Base-by-base conservation (phyloP, 2,329 filamentous ascomycete genomes). In the Colletotrichum cordylinicola region DNA sequence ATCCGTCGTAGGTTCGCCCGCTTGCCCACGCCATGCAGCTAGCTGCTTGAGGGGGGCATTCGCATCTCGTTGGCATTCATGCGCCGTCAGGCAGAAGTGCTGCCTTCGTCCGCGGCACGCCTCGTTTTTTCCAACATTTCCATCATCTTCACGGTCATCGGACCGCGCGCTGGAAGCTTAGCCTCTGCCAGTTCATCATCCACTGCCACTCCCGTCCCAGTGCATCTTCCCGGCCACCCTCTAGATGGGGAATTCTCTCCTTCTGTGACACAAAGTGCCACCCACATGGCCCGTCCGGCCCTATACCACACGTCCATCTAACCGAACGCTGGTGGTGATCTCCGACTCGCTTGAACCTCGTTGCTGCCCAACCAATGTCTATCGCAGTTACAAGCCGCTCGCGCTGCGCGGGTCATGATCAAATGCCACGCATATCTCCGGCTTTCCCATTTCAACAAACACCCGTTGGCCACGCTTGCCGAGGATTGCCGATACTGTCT, bases 21-120 rank as follows among this genome's bases (percentile, higher is more conserved):
- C 31, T 33, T 43, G 58, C 35, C n/a, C 43, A 65, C 52, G 29
- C n/a, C 58, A 68, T 74, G 74, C 74, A 73, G 43, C 70, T 76
- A 58, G 35, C 48, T 76, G 37, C 21, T 43, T 48, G 65, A 29
- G 52, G 70, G 29, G 43, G 43, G 43, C n/a, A 52, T 48, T 73
- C 58, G 65, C 62, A 48, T 18, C 58, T 61, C 31, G 64, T 65
- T 64, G 56, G 65, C 33, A 55, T 56, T 61, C 39, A 69, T 37
- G 58, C 64, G 56, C 27, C 18, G 68, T 35, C 37, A 33, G 37
- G 15, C 72, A 37, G 48, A 29, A 21, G 43, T 52, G 43, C 18
- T 33, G 31, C 27, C 39, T 56, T 67, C 43, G 24, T 15, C 62
- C 33, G 58, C 56, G 24, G 56, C n/a, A 37, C 56, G 66, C 48